Evolutionary conservation across 805 yeast species (phyloP).

Genomic region (Maudiozyma serrabonitensis): DNA sequence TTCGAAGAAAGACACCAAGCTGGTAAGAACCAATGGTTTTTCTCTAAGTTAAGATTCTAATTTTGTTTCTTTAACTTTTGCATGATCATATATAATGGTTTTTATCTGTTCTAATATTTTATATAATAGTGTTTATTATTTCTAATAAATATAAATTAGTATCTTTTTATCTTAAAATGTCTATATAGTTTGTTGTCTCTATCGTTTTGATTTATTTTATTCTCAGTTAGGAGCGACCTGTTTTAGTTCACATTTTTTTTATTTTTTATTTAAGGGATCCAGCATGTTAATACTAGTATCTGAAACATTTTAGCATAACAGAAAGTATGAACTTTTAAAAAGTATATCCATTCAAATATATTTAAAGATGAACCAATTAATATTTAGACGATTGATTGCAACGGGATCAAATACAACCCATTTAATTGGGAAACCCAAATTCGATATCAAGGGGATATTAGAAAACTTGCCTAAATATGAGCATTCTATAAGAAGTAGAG

Average conservation of each 20-base stretch:
- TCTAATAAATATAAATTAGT: conserved; percentile 2
- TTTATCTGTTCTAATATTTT: conserved; percentile 3
- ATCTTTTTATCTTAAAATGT: neutral
- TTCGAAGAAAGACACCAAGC: conserved; percentile 99
- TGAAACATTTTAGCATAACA: too few relatives aligned
- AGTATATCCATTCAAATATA: neutral
- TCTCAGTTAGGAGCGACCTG: too few relatives aligned
- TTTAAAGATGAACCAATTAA: neutral
- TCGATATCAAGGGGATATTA: conserved; percentile 20
- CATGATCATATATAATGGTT: conserved; percentile 1
- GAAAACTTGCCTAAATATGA: conserved; percentile 11
- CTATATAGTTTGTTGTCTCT: too few relatives aligned
- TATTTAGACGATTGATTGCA: too few relatives aligned
- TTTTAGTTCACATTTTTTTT: too few relatives aligned
- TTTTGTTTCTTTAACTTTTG: conserved; percentile 3
- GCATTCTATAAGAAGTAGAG: conserved; percentile 22
- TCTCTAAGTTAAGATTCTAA: conserved; percentile 93
- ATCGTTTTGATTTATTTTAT: too few relatives aligned
- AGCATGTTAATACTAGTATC: too few relatives aligned
- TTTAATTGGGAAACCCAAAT: conserved; percentile 19
- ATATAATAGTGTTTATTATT: conserved; percentile 3
- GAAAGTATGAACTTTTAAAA: too few relatives aligned
- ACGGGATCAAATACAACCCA: neutral
- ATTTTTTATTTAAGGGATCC: too few relatives aligned
- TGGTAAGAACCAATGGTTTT: conserved; percentile 99